Evolutionary conservation across 129 eudicot species (phyloP), one percentile per base, ranked within the genome.

Genomic region (Flaveria brownii): DNA sequence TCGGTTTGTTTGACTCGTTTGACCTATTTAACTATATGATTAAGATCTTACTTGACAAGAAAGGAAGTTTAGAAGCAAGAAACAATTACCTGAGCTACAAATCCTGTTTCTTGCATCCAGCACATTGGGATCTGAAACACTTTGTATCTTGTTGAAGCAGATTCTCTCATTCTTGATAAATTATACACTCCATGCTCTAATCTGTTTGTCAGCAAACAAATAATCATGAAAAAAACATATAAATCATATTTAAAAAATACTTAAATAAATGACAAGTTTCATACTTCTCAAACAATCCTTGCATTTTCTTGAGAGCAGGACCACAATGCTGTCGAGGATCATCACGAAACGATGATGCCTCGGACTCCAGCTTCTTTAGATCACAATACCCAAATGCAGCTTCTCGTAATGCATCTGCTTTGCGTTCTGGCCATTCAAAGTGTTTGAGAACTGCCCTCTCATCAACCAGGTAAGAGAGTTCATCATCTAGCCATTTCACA

Each of bases 401-500:
- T 87, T 93, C 98, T 77, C 98, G 85, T 59, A 93, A 84, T 6
- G 98, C 94, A 82, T 93, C 98, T 0, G 98, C 98, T 62, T 91
- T 93, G 56, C 81, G 89, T 73, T 93, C 98, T 0, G 98, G 98
- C 98, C 98, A 93, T 61, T 93, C 84, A 52, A 93, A 93, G 81
- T 93, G 98, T 74, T 93, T 93, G 64, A 93, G 91, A 42, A 93
- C 98, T 4, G 97, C 98, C 82, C 97, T 85, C 66, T 93, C 98
- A 77, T 93, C 98, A 81, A 93, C 98, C 93, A 93, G 77, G 82
- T 87, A 93, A 62, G 96, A 88, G 46, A 93, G 96, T 78, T 93
- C 98, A 55, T 93, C 97, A 70, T 93, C 98, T 1, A 93, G 98
- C 98, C 98, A 93, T 88, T 93, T 93, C 16, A 93, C 98, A 69